These are phyloP conservation scores for Crithidia thermophila DNA, from an alignment of 208 protist species.

Conservation along the genomic window DNA sequence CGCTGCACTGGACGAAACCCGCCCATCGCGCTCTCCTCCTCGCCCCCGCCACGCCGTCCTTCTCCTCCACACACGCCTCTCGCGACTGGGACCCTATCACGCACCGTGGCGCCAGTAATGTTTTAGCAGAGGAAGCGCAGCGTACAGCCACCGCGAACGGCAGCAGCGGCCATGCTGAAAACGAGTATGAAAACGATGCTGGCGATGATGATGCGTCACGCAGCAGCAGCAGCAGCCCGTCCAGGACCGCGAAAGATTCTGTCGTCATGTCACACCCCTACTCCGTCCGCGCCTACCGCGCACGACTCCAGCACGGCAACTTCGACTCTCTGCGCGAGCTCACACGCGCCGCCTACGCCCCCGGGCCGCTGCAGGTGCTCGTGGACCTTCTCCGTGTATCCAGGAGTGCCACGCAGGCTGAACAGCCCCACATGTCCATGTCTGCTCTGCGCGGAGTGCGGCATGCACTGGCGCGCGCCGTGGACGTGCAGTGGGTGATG, in stretches of 20 bases:
- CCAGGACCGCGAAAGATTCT: too few species aligned
- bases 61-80: slow-evolving; percentile 13
- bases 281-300: slow-evolving; percentile 61
- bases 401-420: neutral
- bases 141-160: too few species aligned
- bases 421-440: neutral
- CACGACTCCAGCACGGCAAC: slow-evolving; percentile 46
- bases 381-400: slow-evolving; percentile 52
- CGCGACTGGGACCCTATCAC: neutral
- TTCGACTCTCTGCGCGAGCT: slow-evolving; percentile 55
- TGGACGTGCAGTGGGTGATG: slow-evolving; percentile 32
- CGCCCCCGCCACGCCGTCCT: neutral
- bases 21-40: neutral
- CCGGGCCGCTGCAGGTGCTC: slow-evolving; percentile 54
- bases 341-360: slow-evolving; percentile 63
- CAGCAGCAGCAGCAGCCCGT: neutral
- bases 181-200: neutral
- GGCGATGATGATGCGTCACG: too few species aligned
- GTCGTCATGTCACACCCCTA: slow-evolving; percentile 20
- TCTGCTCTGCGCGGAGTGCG: neutral
- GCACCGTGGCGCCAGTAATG: neutral
- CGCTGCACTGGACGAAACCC: neutral
- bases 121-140: neutral
- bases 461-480: slow-evolving; percentile 23
- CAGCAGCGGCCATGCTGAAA: too few species aligned